phyloP scores from a whole-genome alignment of 139 green algal genomes.

The Closterium sp. region DNA sequence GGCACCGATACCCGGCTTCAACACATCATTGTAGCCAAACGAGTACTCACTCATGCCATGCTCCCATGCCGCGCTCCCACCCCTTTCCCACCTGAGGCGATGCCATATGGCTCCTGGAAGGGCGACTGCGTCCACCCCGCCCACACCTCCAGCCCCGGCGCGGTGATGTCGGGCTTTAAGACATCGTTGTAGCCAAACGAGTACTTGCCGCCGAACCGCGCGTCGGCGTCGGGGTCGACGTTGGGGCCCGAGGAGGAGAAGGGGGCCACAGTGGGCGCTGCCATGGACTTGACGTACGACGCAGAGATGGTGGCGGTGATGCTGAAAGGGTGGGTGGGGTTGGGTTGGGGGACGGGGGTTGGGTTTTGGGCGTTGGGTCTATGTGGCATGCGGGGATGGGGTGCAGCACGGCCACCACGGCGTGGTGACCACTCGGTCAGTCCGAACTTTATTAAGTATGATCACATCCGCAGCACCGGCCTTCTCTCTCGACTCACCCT shows the following conservation, averaged over 20 bases:
- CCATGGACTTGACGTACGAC: not conserved
- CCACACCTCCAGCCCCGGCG: not conserved
- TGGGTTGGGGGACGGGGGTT: too few relatives aligned
- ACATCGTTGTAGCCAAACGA: not conserved
- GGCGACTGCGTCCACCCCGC: not conserved
- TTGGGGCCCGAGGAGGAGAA: not conserved
- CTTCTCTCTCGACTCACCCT: not conserved
- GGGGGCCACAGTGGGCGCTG: not conserved
- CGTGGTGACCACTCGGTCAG: too few relatives aligned
- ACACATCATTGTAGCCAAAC: too few relatives aligned
- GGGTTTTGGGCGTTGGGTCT: too few relatives aligned
- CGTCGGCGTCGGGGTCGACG: not conserved
- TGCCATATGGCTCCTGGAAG: not conserved
- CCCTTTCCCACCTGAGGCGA: too few relatives aligned
- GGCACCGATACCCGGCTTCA: too few relatives aligned
- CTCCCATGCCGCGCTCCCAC: too few relatives aligned
- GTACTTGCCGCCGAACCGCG: not conserved
- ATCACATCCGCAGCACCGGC: too few relatives aligned
- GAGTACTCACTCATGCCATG: too few relatives aligned
- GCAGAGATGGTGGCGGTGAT: not conserved
- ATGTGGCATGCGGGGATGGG: too few relatives aligned
- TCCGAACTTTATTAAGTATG: too few relatives aligned
- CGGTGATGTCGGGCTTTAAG: not conserved
- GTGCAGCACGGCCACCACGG: too few relatives aligned
- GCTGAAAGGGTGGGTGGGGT: not conserved